These are phyloP conservation scores for Aspergillus uvarum DNA, from an alignment of 2,329 filamentous ascomycete genomes.

Conservation along the genomic window DNA sequence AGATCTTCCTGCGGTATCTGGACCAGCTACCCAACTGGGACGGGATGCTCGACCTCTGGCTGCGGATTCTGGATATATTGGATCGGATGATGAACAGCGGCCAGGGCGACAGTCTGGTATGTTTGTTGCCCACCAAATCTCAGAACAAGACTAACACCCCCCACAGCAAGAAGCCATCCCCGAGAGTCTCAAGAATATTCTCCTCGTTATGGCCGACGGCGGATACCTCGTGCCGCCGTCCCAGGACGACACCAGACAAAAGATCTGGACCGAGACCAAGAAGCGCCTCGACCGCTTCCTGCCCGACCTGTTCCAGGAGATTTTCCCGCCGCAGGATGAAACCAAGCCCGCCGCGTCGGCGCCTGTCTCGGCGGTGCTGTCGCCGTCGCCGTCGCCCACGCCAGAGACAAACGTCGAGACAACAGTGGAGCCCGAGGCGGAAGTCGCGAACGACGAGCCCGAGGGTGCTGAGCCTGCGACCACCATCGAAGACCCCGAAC, in stretches of 20 bases:
- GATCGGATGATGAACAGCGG: conserved; percentile 95
- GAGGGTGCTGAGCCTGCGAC: background rate
- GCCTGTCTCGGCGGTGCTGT: background rate
- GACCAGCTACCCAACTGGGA: conserved; percentile 81
- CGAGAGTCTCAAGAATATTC: conserved; percentile 92
- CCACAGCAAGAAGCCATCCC: conserved; percentile 85
- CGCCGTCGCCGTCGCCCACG: background rate
- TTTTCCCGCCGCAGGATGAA: conserved; percentile 47
- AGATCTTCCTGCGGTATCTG: conserved; percentile 92
- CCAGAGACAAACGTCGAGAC: background rate
- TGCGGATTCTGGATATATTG: conserved; percentile 89
- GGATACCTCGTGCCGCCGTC: conserved; percentile 74
- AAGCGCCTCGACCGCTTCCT: conserved; percentile 61
- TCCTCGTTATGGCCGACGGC: conserved; percentile 90
- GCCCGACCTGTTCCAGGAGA: conserved; percentile 58
- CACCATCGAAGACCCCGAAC: too few relatives aligned
- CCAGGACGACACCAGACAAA: conserved; percentile 50
- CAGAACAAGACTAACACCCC: background rate
- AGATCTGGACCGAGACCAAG: conserved; percentile 62
- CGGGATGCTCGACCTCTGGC: conserved; percentile 87
- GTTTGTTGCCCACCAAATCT: background rate
- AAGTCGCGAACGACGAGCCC: background rate
- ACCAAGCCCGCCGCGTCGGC: background rate
- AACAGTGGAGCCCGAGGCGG: background rate
- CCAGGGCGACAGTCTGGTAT: conserved; percentile 81